A percentile compares a stretch with the other conserved stretches of the same genome.
These are phyloP conservation scores for Sutorius eximius DNA, from an alignment of 1,284 basidiomycete genomes.

Conservation along the genomic window DNA sequence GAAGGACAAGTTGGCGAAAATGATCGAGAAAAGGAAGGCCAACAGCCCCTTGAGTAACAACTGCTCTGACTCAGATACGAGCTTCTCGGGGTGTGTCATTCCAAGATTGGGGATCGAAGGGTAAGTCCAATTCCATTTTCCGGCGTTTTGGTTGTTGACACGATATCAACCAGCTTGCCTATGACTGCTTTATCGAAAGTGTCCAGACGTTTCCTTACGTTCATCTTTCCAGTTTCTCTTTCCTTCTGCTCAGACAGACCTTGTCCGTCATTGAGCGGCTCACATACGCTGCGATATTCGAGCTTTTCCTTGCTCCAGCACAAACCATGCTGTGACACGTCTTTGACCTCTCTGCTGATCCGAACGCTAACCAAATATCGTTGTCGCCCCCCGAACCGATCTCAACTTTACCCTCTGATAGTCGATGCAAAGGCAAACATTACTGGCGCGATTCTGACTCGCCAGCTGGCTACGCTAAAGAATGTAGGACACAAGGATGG, in stretches of 20 bases:
- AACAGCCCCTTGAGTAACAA: slow-evolving; percentile 61
- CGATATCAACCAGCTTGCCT: slow-evolving; percentile 49
- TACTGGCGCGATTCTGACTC: slow-evolving; percentile 57
- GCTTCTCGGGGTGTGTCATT: slow-evolving; percentile 72
- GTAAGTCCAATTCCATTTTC: slow-evolving; percentile 36
- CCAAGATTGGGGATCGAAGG: slow-evolving; percentile 71
- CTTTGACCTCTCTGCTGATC: neutral
- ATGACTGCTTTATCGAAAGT: slow-evolving; percentile 54
- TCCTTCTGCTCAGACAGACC: slow-evolving; percentile 50
- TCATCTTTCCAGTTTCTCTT: slow-evolving; percentile 27
- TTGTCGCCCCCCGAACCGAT: neutral
- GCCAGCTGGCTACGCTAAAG: slow-evolving; percentile 57
- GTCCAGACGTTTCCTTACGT: slow-evolving; percentile 55
- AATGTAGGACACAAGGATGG: slow-evolving; percentile 56
- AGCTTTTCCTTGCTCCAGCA: slow-evolving; percentile 52
- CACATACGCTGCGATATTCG: slow-evolving; percentile 64
- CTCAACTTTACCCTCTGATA: slow-evolving; percentile 20
- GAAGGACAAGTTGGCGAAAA: slow-evolving; percentile 13
- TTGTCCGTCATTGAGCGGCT: slow-evolving; percentile 59
- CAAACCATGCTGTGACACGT: slow-evolving; percentile 35
- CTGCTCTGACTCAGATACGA: slow-evolving; percentile 74
- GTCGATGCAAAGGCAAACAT: slow-evolving; percentile 31
- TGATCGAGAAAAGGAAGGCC: slow-evolving; percentile 47
- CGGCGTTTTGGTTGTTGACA: slow-evolving; percentile 2
- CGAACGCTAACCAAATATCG: neutral